Percentiles rank a stretch among this genome's conserved stretches.
These are phyloP conservation scores for Biscogniauxia sp. DNA, from an alignment of 2,329 filamentous ascomycete genomes.

Conservation along the genomic window DNA sequence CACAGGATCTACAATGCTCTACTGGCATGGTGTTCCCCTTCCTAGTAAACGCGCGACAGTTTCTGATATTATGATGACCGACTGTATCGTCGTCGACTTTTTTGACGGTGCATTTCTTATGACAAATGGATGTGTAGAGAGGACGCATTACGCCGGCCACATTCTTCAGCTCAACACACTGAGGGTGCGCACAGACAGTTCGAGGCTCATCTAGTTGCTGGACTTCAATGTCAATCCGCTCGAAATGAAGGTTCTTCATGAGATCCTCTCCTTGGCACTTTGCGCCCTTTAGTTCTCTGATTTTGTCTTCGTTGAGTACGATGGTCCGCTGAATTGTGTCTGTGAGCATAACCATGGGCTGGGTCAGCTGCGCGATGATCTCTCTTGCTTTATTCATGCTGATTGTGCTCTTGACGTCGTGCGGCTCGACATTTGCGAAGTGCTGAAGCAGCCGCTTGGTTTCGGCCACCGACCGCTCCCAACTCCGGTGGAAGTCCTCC, in stretches of 20 bases:
- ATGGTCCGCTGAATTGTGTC: constrained; percentile 34
- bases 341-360: constrained; percentile 38
- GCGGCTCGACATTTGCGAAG: constrained; percentile 29
- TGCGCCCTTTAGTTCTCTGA: constrained; percentile 25
- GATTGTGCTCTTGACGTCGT: constrained; percentile 36
- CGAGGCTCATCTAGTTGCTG: constrained; percentile 25
- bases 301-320: constrained; percentile 28
- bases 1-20: constrained; percentile 26
- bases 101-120: constrained; percentile 10
- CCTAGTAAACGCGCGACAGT: constrained; percentile 28
- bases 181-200: constrained; percentile 32
- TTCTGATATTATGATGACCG: constrained; percentile 25
- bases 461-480: constrained; percentile 35
- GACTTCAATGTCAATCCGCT: constrained; percentile 25
- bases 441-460: constrained; percentile 31
- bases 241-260: constrained; percentile 24
- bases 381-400: constrained; percentile 38
- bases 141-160: constrained; percentile 22
- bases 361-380: constrained; percentile 35
- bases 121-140: constrained; percentile 33
- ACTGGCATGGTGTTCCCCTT: background rate
- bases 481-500: constrained; percentile 35
- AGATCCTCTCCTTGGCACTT: constrained; percentile 28
- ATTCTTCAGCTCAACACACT: constrained; percentile 28
- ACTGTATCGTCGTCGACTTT: constrained; percentile 26